These are phyloP conservation scores for Cryptococcus jaspeensis DNA, from an alignment of 1,284 basidiomycete species.

Conservation along the genomic window DNA sequence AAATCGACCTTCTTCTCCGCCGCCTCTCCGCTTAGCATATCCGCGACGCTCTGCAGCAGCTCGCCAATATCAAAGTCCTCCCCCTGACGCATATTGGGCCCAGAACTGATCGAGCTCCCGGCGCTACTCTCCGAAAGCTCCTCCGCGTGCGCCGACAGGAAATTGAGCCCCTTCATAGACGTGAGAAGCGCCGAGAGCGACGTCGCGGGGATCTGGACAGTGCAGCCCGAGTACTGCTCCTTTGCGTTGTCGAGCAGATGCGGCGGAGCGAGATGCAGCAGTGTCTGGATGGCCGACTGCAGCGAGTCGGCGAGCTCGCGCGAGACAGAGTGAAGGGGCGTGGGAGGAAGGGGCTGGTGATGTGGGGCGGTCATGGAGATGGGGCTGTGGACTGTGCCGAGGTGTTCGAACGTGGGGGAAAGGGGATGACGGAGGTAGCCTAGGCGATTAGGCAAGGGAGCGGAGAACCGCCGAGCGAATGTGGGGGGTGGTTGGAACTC, in stretches of 20 bases:
- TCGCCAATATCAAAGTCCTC: constrained; percentile 65
- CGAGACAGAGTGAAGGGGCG: constrained; percentile 42
- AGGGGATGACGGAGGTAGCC: constrained; percentile 33
- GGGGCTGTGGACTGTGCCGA: constrained; percentile 11
- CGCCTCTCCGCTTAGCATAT: constrained; percentile 79
- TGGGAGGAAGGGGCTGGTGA: constrained; percentile 10
- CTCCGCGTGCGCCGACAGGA: constrained; percentile 71
- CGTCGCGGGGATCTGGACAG: constrained; percentile 77
- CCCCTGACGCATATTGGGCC: constrained; percentile 9
- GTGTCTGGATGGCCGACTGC: constrained; percentile 81
- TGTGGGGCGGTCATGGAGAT: constrained; percentile 4
- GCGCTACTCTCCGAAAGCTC: constrained; percentile 22
- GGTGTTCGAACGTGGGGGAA: constrained; percentile 4
- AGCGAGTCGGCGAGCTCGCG: constrained; percentile 82
- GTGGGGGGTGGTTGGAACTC: constrained; percentile 19
- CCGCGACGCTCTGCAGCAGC: constrained; percentile 71
- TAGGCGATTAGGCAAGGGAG: constrained; percentile 34
- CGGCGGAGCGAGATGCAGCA: constrained; percentile 79
- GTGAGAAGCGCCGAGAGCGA: constrained; percentile 84
- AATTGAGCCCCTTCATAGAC: constrained; percentile 86
- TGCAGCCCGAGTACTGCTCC: constrained; percentile 83
- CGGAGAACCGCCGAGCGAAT: constrained; percentile 38
- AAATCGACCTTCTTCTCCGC: constrained; percentile 79
- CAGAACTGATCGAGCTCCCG: neutral
- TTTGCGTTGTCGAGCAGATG: constrained; percentile 88